Conservation (phyloP, 306 rosid genomes). For the Ceratonia siliqua region DNA sequence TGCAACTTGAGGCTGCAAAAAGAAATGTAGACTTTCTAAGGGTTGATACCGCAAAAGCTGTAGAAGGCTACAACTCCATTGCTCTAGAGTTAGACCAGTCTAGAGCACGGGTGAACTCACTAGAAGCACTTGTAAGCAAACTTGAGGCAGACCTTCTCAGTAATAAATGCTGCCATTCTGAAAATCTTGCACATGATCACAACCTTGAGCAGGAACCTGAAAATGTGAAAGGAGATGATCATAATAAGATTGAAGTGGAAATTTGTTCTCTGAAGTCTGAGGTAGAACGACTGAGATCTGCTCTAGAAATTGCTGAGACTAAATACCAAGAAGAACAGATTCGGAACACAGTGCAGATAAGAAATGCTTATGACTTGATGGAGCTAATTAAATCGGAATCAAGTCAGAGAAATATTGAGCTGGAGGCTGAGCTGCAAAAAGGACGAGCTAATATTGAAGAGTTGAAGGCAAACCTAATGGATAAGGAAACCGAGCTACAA, state of each 20-base stretch:
- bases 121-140: constrained; percentile 60
- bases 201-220: constrained; percentile 33
- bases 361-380: constrained; percentile 60
- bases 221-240: constrained; percentile 29
- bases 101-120: constrained; percentile 48
- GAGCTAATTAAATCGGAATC: constrained; percentile 68
- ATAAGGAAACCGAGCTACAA: constrained; percentile 92
- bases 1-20: constrained; percentile 74
- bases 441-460: constrained; percentile 65
- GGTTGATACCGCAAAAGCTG: constrained; percentile 53
- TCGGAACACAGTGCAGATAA: constrained; percentile 62
- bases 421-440: constrained; percentile 57
- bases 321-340: constrained; percentile 75
- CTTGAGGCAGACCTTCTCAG: constrained; percentile 38
- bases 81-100: constrained; percentile 66
- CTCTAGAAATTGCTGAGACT: constrained; percentile 68
- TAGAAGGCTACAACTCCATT: constrained; percentile 55
- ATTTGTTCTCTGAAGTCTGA: constrained; percentile 57
- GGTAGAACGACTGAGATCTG: constrained; percentile 50
- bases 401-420: constrained; percentile 49
- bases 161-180: constrained; percentile 19
- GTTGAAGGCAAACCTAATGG: constrained; percentile 83
- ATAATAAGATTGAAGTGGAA: constrained; percentile 45
- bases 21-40: constrained; percentile 57
- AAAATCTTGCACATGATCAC: constrained; percentile 15